Percentiles rank a stretch among this genome's conserved stretches.
Conservation (phyloP, 139 green algal species). For the Asterochloris sp. region DNA sequence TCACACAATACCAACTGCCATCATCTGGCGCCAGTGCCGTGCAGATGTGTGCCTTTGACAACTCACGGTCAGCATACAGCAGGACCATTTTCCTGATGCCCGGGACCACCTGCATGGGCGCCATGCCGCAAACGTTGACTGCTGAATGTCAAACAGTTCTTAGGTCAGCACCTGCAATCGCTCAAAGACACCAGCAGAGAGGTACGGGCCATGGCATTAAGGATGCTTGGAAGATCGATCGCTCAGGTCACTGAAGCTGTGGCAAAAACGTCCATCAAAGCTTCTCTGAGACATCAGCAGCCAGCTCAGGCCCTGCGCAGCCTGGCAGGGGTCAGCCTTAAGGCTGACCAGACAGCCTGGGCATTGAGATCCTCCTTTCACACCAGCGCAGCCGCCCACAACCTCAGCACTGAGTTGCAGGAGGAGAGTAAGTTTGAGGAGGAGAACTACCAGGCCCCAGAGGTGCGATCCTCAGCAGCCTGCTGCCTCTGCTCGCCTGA, state of each 20-base stretch:
- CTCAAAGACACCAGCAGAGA: too few species aligned
- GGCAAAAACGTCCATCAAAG: not conserved
- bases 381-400: not conserved
- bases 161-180: too few species aligned
- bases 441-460: constrained; percentile 30
- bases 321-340: not conserved
- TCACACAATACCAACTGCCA: too few species aligned
- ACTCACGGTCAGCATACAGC: too few species aligned
- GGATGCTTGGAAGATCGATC: constrained; percentile 6
- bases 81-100: too few species aligned
- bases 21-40: too few species aligned
- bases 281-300: constrained; percentile 1
- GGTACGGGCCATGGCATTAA: not conserved
- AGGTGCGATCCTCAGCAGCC: not conserved
- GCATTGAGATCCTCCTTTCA: not conserved
- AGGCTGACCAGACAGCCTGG: not conserved
- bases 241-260: not conserved
- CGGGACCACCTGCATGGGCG: too few species aligned
- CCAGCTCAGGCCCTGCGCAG: not conserved
- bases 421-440: constrained; percentile 42
- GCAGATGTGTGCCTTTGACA: too few species aligned
- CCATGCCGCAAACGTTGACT: too few species aligned
- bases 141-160: too few species aligned
- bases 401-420: constrained; percentile 8
- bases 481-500: not conserved